These are phyloP conservation scores for Neoboletus magnificus DNA, from an alignment of 768 basidiomycete genomes.

Conservation along the genomic window DNA sequence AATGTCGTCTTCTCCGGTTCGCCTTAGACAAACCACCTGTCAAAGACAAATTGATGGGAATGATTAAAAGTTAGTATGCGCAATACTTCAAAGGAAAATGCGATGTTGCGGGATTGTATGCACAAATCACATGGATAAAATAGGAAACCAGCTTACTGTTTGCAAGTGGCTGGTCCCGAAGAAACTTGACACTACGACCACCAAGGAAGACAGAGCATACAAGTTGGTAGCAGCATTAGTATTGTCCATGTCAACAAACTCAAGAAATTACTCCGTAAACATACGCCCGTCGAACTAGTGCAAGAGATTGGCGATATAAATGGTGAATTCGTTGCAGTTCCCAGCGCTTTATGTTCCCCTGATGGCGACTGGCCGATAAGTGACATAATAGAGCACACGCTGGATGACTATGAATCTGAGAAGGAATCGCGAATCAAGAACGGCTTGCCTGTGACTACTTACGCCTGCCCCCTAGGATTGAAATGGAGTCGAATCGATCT, in stretches of 20 bases:
- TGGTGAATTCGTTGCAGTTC: slow-evolving; percentile 2
- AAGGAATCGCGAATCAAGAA: slow-evolving; percentile 10
- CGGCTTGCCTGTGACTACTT: neutral
- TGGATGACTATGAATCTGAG: slow-evolving; percentile 8
- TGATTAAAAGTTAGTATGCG: slow-evolving; percentile 7
- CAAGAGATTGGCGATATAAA: neutral
- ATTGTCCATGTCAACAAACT: neutral
- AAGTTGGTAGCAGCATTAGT: neutral
- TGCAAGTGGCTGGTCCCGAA: neutral
- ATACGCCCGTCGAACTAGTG: neutral
- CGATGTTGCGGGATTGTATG: neutral
- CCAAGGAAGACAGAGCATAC: neutral
- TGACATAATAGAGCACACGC: neutral
- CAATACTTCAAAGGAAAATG: neutral
- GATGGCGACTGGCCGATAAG: neutral
- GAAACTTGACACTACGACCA: neutral
- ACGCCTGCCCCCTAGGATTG: neutral
- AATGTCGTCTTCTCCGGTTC: slow-evolving; percentile 5
- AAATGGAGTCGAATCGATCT: slow-evolving; percentile 8
- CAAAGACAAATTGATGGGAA: slow-evolving; percentile 7
- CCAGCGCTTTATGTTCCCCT: neutral
- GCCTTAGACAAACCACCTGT: slow-evolving; percentile 5
- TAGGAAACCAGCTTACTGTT: slow-evolving; percentile 1
- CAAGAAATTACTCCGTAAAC: neutral
- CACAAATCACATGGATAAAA: neutral